Evolutionary conservation across 208 protist species (phyloP).

Genomic region (Acanthamoeba polyphaga): DNA sequence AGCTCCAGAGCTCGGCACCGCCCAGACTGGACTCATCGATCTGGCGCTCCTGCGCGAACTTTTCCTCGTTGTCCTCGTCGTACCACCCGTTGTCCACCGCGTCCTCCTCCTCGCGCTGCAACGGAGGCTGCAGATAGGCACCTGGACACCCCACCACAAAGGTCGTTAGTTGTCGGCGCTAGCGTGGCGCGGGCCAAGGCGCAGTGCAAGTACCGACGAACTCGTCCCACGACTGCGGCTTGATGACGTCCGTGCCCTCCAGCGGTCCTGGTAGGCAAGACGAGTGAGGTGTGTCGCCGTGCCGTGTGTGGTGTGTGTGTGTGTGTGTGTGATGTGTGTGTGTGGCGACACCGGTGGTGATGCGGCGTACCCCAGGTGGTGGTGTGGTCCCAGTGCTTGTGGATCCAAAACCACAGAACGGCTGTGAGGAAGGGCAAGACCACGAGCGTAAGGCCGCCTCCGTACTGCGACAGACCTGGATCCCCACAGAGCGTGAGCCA

Average conservation of each 20-base stretch:
- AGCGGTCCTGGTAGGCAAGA: not conserved
- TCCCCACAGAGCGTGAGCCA: not conserved
- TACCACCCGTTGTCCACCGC: constrained; percentile 38
- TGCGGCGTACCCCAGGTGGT: not conserved
- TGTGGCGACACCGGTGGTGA: not conserved
- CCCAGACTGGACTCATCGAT: not conserved
- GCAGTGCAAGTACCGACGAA: not conserved
- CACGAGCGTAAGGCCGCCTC: not conserved
- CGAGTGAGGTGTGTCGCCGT: not conserved
- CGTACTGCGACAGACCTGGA: constrained; percentile 26
- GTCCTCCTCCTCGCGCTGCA: constrained; percentile 32
- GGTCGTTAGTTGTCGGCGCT: not conserved
- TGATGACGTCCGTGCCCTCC: constrained; percentile 2
- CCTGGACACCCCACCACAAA: not conserved
- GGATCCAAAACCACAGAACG: not conserved
- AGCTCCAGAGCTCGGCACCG: constrained; percentile 51
- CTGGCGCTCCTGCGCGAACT: not conserved
- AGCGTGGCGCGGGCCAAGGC: too few species aligned
- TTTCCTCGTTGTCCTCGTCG: not conserved
- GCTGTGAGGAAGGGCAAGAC: constrained; percentile 57
- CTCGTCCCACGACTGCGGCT: constrained; percentile 20
- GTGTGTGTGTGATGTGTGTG: not conserved
- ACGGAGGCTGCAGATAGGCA: constrained; percentile 21
- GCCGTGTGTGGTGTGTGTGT: not conserved
- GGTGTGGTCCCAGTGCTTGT: not conserved